Base-by-base conservation (phyloP, 192 early-diverging fungal species). In the Borealophlyctis nickersoniae region DNA sequence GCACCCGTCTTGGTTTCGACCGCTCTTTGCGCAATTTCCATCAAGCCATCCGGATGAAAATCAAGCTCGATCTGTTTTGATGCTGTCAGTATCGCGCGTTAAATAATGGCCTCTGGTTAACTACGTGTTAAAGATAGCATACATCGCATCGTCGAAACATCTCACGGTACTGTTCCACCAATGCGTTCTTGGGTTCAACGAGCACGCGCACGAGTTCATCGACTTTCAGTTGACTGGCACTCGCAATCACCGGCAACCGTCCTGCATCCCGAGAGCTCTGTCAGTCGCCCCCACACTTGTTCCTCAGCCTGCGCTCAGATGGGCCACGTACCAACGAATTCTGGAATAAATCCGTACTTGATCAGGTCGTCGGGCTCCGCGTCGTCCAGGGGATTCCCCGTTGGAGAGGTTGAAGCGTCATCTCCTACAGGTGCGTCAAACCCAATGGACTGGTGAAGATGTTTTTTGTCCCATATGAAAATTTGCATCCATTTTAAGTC, bases 301-400 rank as follows among this genome's bases (percentile, higher is more conserved):
- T n/a, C n/a, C n/a, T n/a, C n/a, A 56, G n/a, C 7, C n/a, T n/a
- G n/a, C 34, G 36, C 0, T 28, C 30, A 51, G 0, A 1, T 27
- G 22, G 32, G 4, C 16, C n/a, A 23, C 55, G 11, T 67, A 49
- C 91, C 92, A 30, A 94, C 87, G 62, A 94, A 91, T 70, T 94
- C 92, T 11, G 92, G 92, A 54, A 94, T 93, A 30, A 94, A 70
- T 1, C 92, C 92, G 70, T 86, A 94, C 62, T 88, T 89, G 57
- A 92, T 86, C 63, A 93, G 60, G 65, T 94, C 92, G 32, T 77
- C 78, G 19, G 88, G 88, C 64, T 91, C 89, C 0, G 79, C 81
- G 56, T 81, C 76, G 62, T 90, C 80, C 1, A 91, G 66, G 22
- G 81, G 74, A 49, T 86, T 80, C 32, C 56, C 49, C n/a, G 64